Evolutionary conservation across 345 rosid species (phyloP).

Genomic region (Salix caprea): DNA sequence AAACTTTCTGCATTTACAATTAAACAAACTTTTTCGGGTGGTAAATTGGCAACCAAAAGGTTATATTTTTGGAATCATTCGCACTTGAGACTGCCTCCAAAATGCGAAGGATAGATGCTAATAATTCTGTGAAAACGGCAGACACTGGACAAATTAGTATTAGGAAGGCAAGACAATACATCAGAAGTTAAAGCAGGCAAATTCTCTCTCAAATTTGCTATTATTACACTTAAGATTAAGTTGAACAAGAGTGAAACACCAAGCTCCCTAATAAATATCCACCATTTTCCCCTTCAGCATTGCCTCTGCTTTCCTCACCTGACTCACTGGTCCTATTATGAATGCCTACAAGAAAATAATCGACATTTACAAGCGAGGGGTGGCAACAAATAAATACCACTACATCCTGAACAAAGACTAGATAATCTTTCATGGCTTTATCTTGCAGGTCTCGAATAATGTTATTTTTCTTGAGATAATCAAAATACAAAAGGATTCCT

Average conservation of each 20-base stretch:
- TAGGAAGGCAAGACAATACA: background rate
- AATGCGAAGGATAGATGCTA: background rate
- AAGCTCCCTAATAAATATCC: slow-evolving; percentile 27
- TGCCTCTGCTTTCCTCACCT: slow-evolving; percentile 95
- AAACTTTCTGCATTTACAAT: background rate
- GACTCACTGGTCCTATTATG: slow-evolving; percentile 73
- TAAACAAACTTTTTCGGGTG: background rate
- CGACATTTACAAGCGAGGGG: background rate
- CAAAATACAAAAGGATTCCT: background rate
- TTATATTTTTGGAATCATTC: background rate
- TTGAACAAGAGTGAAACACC: background rate
- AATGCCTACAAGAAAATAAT: slow-evolving; percentile 47
- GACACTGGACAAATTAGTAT: background rate
- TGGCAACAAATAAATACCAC: background rate
- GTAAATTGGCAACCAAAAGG: background rate
- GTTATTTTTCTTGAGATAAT: background rate
- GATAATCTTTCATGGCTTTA: background rate
- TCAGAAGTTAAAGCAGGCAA: slow-evolving; percentile 2
- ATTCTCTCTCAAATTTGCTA: background rate
- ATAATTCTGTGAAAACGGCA: background rate
- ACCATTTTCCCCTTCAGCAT: slow-evolving; percentile 84
- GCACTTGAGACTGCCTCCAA: background rate
- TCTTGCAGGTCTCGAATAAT: background rate
- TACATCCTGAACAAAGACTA: background rate
- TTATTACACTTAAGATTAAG: slow-evolving; percentile 2